Evolutionary conservation across 345 rosid genomes (phyloP).

Genomic region (Melaleuca alternifolia): DNA sequence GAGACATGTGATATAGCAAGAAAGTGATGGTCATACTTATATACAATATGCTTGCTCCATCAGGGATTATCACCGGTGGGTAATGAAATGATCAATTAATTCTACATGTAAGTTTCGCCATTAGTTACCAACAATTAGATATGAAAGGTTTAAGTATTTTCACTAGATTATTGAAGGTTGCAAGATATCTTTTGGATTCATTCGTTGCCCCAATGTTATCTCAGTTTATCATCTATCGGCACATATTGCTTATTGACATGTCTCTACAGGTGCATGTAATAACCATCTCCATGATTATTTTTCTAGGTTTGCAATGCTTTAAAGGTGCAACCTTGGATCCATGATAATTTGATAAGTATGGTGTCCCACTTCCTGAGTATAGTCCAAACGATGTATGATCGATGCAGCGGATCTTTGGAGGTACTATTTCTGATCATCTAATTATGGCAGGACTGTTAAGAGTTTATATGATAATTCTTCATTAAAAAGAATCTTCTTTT

Average conservation of each 20-base stretch:
- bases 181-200: not conserved
- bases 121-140: not conserved
- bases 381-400: constrained; percentile 73
- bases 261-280: not conserved
- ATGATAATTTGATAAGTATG: constrained; percentile 39
- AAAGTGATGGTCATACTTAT: not conserved
- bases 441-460: not conserved
- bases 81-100: not conserved
- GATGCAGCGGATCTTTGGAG: constrained; percentile 78
- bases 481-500: not conserved
- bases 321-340: constrained; percentile 51
- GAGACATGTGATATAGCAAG: not conserved
- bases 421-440: constrained; percentile 18
- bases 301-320: constrained; percentile 75
- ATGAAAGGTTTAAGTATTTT: not conserved
- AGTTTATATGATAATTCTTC: not conserved
- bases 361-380: constrained; percentile 66
- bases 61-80: not conserved
- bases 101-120: not conserved
- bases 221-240: not conserved
- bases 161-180: not conserved
- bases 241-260: not conserved
- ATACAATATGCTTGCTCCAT: not conserved
- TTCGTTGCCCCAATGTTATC: not conserved
- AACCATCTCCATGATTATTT: not conserved